A percentile compares a stretch with the other conserved stretches of the same genome.
Evolutionary conservation across 1,284 basidiomycete genomes (phyloP).

Genomic region (Trametes sp.): DNA sequence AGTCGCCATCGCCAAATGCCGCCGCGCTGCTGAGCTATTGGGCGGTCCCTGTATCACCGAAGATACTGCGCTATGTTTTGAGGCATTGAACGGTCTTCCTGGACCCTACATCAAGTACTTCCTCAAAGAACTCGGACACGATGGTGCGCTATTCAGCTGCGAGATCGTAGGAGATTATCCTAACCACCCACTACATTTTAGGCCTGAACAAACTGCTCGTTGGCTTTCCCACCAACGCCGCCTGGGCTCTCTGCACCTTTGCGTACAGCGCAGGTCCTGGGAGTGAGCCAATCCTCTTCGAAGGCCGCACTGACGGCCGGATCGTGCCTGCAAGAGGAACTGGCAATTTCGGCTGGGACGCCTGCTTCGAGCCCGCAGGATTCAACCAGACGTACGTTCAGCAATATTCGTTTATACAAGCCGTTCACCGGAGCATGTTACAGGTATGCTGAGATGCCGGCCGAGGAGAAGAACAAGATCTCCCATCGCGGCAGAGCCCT

Average conservation of each 20-base stretch:
- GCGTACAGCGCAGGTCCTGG: conserved; percentile 91
- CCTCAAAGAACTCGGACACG: conserved; percentile 80
- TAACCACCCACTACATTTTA: conserved; percentile 8
- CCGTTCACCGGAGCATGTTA: background rate
- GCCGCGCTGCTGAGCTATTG: conserved; percentile 83
- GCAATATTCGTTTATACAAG: background rate
- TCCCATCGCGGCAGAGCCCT: conserved; percentile 93
- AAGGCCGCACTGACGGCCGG: conserved; percentile 87
- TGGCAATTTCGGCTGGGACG: conserved; percentile 88
- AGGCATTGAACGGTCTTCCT: conserved; percentile 89
- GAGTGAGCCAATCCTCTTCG: conserved; percentile 86
- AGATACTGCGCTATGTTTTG: conserved; percentile 94
- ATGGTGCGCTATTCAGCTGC: conserved; percentile 50
- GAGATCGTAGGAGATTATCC: background rate
- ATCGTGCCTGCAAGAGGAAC: conserved; percentile 90
- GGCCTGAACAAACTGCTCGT: conserved; percentile 89
- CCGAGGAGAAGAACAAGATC: conserved; percentile 85
- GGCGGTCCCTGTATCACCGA: conserved; percentile 94
- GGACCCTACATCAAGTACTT: conserved; percentile 99
- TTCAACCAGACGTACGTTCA: conserved; percentile 78
- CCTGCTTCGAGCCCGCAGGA: conserved; percentile 84
- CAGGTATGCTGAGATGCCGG: conserved; percentile 95
- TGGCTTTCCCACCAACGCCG: conserved; percentile 84
- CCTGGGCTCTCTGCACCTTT: conserved; percentile 95
- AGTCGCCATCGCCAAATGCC: conserved; percentile 90